A percentile compares a stretch with the other conserved stretches of the same genome.
Evolutionary conservation across 1,139 yeast genomes (phyloP).

Genomic region (Hanseniaspora sp.): DNA sequence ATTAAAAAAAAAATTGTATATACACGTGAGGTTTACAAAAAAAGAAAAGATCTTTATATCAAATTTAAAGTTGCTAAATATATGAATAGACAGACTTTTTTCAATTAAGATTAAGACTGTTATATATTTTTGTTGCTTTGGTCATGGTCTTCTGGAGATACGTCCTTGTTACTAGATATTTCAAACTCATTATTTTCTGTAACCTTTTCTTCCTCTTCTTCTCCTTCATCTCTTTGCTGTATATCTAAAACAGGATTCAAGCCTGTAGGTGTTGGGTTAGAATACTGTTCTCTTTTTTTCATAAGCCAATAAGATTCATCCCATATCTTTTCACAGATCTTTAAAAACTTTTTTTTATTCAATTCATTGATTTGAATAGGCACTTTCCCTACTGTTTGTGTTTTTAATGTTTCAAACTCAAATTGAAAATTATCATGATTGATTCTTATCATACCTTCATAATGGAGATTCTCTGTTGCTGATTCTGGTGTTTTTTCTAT

Average conservation of each 20-base stretch:
- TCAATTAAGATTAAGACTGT: too few relatives aligned
- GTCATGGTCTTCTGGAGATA: too few relatives aligned
- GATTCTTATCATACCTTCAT: not conserved
- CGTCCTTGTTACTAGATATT: not conserved
- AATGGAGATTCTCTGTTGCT: not conserved
- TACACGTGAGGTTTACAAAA: too few relatives aligned
- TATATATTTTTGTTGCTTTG: too few relatives aligned
- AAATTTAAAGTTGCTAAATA: too few relatives aligned
- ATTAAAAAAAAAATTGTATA: too few relatives aligned
- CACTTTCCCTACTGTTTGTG: not conserved
- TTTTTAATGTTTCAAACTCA: constrained; percentile 10
- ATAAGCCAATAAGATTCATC: constrained; percentile 20
- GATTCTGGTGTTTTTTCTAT: constrained; percentile 13
- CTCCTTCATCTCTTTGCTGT: not conserved
- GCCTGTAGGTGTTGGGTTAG: not conserved
- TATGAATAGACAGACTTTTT: too few relatives aligned
- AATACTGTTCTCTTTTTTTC: constrained; percentile 9
- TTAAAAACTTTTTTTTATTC: constrained; percentile 29
- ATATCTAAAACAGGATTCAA: not conserved
- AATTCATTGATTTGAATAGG: constrained; percentile 13
- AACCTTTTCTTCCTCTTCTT: not conserved
- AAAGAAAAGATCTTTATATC: too few relatives aligned
- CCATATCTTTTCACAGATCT: constrained; percentile 30
- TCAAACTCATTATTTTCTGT: not conserved
- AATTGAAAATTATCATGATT: constrained; percentile 13